Conservation (phyloP, 2,329 filamentous ascomycete species). For the Microdochium bolleyi region DNA sequence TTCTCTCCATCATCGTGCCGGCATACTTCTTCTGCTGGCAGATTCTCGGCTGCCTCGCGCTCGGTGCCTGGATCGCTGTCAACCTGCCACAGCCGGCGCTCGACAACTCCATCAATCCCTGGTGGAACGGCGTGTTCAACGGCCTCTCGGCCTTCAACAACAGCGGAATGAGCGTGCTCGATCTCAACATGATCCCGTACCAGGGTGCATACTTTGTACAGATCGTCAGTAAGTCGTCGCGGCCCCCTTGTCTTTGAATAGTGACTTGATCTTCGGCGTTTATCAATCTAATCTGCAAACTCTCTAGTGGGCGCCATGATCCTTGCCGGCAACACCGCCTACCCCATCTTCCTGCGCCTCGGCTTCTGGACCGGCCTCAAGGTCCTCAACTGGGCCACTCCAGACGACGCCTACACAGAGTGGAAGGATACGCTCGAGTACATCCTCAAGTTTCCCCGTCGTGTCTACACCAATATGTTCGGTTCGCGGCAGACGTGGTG, state of each 20-base stretch:
- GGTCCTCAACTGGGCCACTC: conserved; percentile 28
- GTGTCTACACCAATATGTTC: conserved; percentile 58
- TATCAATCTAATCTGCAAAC: conserved; percentile 11
- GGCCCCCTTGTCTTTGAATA: background rate
- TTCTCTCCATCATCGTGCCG: conserved; percentile 52
- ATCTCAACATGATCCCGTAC: conserved; percentile 58
- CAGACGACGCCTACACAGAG: conserved; percentile 23
- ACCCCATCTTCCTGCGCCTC: conserved; percentile 54
- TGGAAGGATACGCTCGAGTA: conserved; percentile 44
- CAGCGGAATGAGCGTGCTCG: conserved; percentile 60
- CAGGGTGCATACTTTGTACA: conserved; percentile 42
- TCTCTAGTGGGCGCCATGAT: conserved; percentile 42
- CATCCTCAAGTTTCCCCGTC: conserved; percentile 46
- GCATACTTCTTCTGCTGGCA: conserved; percentile 47
- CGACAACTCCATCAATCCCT: conserved; percentile 53
- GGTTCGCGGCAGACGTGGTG: conserved; percentile 58
- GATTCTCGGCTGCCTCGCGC: conserved; percentile 31
- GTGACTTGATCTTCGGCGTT: conserved; percentile 28
- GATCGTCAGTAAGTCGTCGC: conserved; percentile 23
- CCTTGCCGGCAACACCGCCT: conserved; percentile 58
- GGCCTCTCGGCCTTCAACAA: conserved; percentile 64
- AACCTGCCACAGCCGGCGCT: conserved; percentile 39
- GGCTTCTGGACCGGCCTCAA: conserved; percentile 45
- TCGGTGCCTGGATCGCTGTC: conserved; percentile 50
- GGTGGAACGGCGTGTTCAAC: conserved; percentile 63